Base-by-base conservation (phyloP, 2,329 filamentous ascomycete genomes). In the Thermoascus crustaceus region DNA sequence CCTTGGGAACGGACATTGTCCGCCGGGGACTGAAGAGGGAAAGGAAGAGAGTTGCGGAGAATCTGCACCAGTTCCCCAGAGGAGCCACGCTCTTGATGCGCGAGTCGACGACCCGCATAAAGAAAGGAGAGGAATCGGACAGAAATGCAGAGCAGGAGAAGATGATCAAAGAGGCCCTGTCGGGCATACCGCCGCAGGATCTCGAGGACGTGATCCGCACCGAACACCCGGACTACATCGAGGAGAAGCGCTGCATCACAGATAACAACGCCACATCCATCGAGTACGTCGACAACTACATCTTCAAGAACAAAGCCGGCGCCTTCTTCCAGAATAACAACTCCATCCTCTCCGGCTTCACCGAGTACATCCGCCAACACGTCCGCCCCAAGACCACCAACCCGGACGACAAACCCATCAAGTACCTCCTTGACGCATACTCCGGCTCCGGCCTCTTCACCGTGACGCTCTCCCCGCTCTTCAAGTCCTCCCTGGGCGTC, bases 291-390 rank as follows among this genome's bases (percentile, higher is more conserved):
- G 85, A 82, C 54, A 67, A 78, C 59, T 91, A 82, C 67, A 69
- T 80, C 54, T 94, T 98, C 66, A 80, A 80, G 58, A 96, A 94
- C 66, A 85, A 84, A 2, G 91, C 91, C 7, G 88, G 88, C 40
- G 79, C 85, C 34, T 98, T 98, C 69, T 98, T 98, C 75, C 91
- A 98, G 58, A 98, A 98, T 72, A 98, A 98, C 74, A 96, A 96
- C 70, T 93, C 87, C 37, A 96, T 98, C 63, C 80, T 98, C 16
- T 78, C 85, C 19, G 66, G 69, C 10, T 94, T 96, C 63, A 94
- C 87, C 9, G 73, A 78, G 46, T 94, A 93, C 67, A 85, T 96
- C 57, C 83, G 86, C 43, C 72, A 82, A 23, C 76, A 82, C 60
- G 83, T 89, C 52, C 69, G 88, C 2, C 80, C 78, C 51, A 21